Conservation (phyloP, 2,329 filamentous ascomycete species). For the Phaeosphaeria sp. region DNA sequence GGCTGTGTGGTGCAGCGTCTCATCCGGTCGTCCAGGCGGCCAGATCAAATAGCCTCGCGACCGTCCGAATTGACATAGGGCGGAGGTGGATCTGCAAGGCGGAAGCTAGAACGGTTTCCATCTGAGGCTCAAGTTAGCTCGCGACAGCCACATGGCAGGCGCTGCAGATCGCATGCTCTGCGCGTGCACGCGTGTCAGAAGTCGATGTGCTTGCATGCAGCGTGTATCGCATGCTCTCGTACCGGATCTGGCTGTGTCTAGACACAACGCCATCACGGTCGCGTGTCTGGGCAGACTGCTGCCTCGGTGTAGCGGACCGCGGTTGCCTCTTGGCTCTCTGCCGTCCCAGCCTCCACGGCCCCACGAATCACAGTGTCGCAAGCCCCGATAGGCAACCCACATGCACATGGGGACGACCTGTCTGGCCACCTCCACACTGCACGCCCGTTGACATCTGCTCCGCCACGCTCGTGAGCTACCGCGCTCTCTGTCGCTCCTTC, state of each 20-base stretch:
- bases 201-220: neutral
- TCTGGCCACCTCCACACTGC: slow-evolving; percentile 22
- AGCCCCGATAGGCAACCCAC: slow-evolving; percentile 23
- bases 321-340: slow-evolving; percentile 16
- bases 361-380: slow-evolving; percentile 29
- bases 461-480: slow-evolving; percentile 15
- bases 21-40: slow-evolving; percentile 9
- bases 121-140: neutral
- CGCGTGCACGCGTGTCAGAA: neutral
- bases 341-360: slow-evolving; percentile 14
- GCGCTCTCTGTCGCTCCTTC: slow-evolving; percentile 20
- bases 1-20: neutral
- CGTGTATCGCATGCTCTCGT: neutral
- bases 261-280: neutral
- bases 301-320: slow-evolving; percentile 24
- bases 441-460: neutral
- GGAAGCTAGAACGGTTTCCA: slow-evolving; percentile 2
- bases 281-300: slow-evolving; percentile 7
- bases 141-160: slow-evolving; percentile 1
- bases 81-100: slow-evolving; percentile 6
- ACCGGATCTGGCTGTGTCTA: neutral
- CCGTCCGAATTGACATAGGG: slow-evolving; percentile 25
- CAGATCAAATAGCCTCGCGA: slow-evolving; percentile 6
- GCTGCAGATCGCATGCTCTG: neutral
- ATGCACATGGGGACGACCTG: slow-evolving; percentile 1